These are phyloP conservation scores for Epichloe uncinata DNA, from an alignment of 2,329 filamentous ascomycete genomes.

Conservation along the genomic window DNA sequence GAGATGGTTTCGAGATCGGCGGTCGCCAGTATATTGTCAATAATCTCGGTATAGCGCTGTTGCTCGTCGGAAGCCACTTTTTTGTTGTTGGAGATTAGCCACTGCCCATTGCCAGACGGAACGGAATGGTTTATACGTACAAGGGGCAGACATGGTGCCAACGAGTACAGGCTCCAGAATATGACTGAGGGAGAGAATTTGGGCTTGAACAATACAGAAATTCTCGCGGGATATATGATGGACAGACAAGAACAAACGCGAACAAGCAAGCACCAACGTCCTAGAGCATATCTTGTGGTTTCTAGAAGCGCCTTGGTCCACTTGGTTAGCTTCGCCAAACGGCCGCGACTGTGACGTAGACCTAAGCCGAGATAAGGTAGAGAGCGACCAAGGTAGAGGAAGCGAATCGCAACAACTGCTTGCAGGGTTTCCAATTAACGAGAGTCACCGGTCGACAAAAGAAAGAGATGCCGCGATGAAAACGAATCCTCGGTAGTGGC, in stretches of 20 bases:
- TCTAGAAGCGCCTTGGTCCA: not conserved
- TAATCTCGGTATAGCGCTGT: slow-evolving; percentile 40
- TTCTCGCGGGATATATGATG: not conserved
- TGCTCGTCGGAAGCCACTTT: slow-evolving; percentile 38
- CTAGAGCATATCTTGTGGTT: slow-evolving; percentile 9
- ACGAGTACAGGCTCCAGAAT: not conserved
- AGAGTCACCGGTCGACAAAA: not conserved
- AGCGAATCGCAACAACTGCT: not conserved
- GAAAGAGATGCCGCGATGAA: not conserved
- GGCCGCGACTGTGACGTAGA: not conserved
- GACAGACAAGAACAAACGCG: not conserved
- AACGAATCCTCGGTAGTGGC: not conserved
- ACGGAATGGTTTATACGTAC: slow-evolving; percentile 7
- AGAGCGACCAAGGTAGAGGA: not conserved
- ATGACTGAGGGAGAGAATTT: not conserved
- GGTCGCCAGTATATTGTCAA: slow-evolving; percentile 44
- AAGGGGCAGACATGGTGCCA: slow-evolving; percentile 12
- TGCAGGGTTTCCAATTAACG: not conserved
- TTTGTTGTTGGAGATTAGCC: not conserved
- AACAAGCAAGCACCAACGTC: not conserved
- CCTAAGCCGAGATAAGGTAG: not conserved
- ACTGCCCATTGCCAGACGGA: not conserved
- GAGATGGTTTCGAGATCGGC: slow-evolving; percentile 50
- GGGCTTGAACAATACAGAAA: not conserved
- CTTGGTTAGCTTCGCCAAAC: not conserved